A percentile compares a stretch with the other conserved stretches of the same genome.
These are phyloP conservation scores for Phialocephala sp. DNA, from an alignment of 2,329 filamentous ascomycete genomes.

Conservation along the genomic window DNA sequence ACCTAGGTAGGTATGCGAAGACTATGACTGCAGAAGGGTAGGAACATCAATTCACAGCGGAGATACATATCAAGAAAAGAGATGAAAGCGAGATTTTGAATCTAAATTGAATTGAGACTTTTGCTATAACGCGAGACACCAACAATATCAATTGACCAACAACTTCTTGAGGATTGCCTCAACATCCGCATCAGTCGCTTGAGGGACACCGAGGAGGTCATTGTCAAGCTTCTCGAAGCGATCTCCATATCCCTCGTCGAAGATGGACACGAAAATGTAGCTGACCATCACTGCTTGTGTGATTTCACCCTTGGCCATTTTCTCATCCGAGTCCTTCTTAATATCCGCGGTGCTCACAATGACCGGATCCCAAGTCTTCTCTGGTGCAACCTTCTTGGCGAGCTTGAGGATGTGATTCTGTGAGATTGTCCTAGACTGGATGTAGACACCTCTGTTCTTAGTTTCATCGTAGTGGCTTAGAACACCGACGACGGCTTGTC, in stretches of 20 bases:
- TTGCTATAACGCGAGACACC: neutral
- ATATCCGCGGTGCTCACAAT: conserved; percentile 25
- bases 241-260: conserved; percentile 42
- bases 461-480: conserved; percentile 57
- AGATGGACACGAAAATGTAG: conserved; percentile 45
- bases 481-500: conserved; percentile 54
- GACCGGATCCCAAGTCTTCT: conserved; percentile 38
- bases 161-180: conserved; percentile 41
- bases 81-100: no score
- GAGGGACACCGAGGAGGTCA: conserved; percentile 51
- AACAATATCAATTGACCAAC: conserved; percentile 10
- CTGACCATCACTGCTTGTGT: conserved; percentile 42
- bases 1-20: no score
- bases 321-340: conserved; percentile 31
- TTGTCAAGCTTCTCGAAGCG: conserved; percentile 48
- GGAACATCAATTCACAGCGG: no score
- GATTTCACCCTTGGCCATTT: conserved; percentile 36
- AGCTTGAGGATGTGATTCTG: conserved; percentile 49
- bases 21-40: no score
- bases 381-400: conserved; percentile 43
- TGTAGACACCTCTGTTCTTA: conserved; percentile 55
- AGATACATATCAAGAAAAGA: no score
- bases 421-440: conserved; percentile 51
- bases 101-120: no score
- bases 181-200: conserved; percentile 49